Evolutionary conservation across 1,284 basidiomycete species (phyloP).

Genomic region (Pascua guehoae): DNA sequence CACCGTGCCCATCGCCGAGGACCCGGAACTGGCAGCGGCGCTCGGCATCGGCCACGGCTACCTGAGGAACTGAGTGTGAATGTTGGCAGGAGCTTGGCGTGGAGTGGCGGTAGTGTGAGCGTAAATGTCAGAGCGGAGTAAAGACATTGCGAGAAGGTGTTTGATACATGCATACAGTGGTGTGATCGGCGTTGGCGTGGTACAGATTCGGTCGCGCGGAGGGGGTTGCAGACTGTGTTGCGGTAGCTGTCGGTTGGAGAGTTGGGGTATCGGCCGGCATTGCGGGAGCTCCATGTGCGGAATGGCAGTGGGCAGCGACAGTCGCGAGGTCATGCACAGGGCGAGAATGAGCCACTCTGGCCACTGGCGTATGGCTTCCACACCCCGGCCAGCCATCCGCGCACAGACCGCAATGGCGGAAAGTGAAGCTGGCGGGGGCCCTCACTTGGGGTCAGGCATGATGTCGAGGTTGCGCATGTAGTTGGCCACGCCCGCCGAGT

Average conservation of each 20-base stretch:
- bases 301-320: too few relatives aligned
- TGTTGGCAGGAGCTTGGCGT: background rate
- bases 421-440: background rate
- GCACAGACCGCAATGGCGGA: too few relatives aligned
- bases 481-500: constrained; percentile 78
- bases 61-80: background rate
- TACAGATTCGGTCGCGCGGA: too few relatives aligned
- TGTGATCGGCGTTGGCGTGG: too few relatives aligned
- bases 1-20: constrained; percentile 4
- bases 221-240: too few relatives aligned
- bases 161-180: constrained; percentile 13
- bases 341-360: too few relatives aligned
- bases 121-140: background rate
- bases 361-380: too few relatives aligned
- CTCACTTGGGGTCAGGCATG: constrained; percentile 34
- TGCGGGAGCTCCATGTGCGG: too few relatives aligned
- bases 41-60: background rate
- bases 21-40: background rate
- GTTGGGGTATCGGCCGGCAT: too few relatives aligned
- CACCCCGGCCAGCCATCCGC: background rate
- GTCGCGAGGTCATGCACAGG: too few relatives aligned
- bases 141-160: background rate
- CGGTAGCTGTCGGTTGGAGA: too few relatives aligned
- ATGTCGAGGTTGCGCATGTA: constrained; percentile 63
- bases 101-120: background rate